Evolutionary conservation across 169 alveolate genomes (phyloP).

Genomic region (Plasmodium vinckei): DNA sequence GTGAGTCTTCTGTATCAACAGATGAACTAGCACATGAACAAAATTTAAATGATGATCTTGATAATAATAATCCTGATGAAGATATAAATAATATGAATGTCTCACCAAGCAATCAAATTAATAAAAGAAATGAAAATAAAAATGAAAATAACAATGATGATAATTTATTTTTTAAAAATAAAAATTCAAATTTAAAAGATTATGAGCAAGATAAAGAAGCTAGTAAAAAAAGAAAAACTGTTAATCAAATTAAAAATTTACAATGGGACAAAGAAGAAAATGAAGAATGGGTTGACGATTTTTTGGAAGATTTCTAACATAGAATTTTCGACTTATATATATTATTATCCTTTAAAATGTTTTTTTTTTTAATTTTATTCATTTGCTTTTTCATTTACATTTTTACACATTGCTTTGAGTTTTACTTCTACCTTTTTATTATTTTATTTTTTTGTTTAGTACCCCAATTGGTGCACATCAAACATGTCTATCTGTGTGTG

Average conservation of each 20-base stretch:
- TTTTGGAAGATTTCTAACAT: constrained; percentile 49
- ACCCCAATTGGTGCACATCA: too few relatives aligned
- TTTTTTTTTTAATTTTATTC: too few relatives aligned
- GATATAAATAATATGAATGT: constrained; percentile 24
- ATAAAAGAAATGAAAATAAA: constrained; percentile 24
- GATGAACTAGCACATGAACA: constrained; percentile 41
- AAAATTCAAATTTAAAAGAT: background rate
- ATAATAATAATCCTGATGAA: background rate
- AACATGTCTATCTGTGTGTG: too few relatives aligned
- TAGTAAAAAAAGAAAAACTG: constrained; percentile 58
- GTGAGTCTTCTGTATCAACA: constrained; percentile 40
- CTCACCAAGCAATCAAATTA: constrained; percentile 17
- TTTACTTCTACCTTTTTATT: too few relatives aligned
- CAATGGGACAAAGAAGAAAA: constrained; percentile 60
- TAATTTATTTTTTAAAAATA: constrained; percentile 9
- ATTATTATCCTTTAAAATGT: too few relatives aligned
- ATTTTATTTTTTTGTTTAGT: too few relatives aligned
- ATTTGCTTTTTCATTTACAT: too few relatives aligned
- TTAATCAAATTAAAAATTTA: constrained; percentile 38
- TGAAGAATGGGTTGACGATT: constrained; percentile 77
- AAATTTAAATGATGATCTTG: constrained; percentile 8
- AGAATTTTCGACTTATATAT: too few relatives aligned
- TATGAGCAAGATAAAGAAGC: constrained; percentile 31
- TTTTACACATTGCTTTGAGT: too few relatives aligned
- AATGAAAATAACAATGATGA: constrained; percentile 16